phyloP scores from a whole-genome alignment of 306 rosid genomes.

The Datisca glomerata region DNA sequence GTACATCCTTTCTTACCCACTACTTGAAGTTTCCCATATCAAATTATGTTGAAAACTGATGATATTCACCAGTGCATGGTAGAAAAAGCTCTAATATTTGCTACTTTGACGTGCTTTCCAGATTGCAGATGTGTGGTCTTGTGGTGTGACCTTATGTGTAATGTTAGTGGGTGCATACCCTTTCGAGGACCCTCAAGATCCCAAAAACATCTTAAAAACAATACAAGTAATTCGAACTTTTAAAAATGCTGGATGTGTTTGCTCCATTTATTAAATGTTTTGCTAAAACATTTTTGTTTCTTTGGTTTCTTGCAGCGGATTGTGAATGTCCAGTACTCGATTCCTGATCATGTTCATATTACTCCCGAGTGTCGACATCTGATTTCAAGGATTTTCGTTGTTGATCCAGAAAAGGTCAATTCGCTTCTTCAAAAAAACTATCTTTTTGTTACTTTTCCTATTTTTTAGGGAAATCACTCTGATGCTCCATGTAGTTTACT shows the following conservation, averaged over 20 bases:
- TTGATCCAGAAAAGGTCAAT: conserved; percentile 65
- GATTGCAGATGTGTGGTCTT: conserved; percentile 97
- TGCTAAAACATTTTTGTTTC: conserved; percentile 7
- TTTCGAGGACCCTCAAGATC: conserved; percentile 87
- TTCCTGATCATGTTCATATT: conserved; percentile 85
- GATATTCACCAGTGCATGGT: too few species aligned
- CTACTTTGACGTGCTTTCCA: conserved; percentile 10
- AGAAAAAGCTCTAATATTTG: not conserved
- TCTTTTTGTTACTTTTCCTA: not conserved
- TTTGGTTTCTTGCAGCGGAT: conserved; percentile 51
- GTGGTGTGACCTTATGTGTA: conserved; percentile 92
- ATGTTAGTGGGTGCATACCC: conserved; percentile 98
- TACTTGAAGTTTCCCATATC: not conserved
- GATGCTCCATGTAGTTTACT: too few species aligned
- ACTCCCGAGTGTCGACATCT: conserved; percentile 71
- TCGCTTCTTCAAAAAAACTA: not conserved
- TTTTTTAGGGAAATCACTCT: not conserved
- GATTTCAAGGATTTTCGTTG: conserved; percentile 78
- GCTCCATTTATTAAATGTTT: not conserved
- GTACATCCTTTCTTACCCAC: conserved; percentile 18
- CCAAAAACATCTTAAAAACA: conserved; percentile 83
- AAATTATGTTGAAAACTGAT: too few species aligned
- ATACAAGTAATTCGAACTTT: conserved; percentile 33
- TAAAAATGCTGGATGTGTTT: not conserved
- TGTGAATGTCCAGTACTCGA: conserved; percentile 76